These are phyloP conservation scores for Rosa chinensis DNA, from an alignment of 306 rosid genomes.

Conservation along the genomic window DNA sequence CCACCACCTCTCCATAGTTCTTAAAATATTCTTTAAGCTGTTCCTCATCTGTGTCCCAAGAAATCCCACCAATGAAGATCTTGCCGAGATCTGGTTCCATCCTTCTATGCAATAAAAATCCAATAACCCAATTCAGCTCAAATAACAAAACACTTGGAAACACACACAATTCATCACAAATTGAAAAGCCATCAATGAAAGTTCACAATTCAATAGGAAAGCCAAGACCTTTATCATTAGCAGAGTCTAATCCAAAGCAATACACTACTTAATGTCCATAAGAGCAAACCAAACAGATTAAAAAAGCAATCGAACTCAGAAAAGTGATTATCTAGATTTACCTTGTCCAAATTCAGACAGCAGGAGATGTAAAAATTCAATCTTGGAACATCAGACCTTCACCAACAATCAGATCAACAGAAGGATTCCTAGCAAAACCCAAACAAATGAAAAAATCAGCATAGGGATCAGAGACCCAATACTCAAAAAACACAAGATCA, in stretches of 20 bases:
- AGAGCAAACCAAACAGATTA: conserved; percentile 40
- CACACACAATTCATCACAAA: conserved; percentile 33
- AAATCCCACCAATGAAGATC: conserved; percentile 99
- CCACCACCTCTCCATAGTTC: conserved; percentile 86
- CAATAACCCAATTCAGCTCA: conserved; percentile 25
- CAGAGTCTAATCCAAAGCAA: neutral
- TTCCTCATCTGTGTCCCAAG: conserved; percentile 97
- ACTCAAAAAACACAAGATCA: conserved; percentile 15
- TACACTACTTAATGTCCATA: neutral
- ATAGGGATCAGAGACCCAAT: conserved; percentile 44
- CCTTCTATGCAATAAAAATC: conserved; percentile 39
- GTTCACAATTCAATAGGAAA: conserved; percentile 33
- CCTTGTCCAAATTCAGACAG: conserved; percentile 57
- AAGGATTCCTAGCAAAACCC: conserved; percentile 36
- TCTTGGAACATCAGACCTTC: conserved; percentile 63
- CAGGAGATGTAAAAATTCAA: conserved; percentile 51
- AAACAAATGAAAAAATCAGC: conserved; percentile 26
- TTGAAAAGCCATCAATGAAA: conserved; percentile 21
- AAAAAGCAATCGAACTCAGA: conserved; percentile 36
- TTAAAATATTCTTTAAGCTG: conserved; percentile 81
- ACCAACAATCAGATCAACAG: conserved; percentile 41
- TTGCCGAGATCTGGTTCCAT: conserved; percentile 97
- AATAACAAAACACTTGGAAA: neutral
- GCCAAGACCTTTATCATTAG: conserved; percentile 21
- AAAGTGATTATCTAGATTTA: conserved; percentile 24